Evolutionary conservation across 108 stramenopile species (phyloP), one percentile per base, ranked within the genome.

Genomic region (Poteriospumella lacustris): DNA sequence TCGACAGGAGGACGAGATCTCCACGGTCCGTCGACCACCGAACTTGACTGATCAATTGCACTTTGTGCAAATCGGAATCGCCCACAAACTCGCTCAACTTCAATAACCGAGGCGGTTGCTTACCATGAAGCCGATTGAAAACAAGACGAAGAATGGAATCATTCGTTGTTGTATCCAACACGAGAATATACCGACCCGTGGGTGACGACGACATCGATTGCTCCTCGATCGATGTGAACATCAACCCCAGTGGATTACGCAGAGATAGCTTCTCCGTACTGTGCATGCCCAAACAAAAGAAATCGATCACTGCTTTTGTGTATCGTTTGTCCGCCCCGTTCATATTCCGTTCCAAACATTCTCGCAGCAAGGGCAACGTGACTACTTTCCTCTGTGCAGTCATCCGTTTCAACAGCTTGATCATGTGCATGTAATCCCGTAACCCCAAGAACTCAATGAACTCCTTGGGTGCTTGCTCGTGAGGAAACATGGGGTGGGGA

Each of bases 1-100:
- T 78, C 56, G 69, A 79, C 2, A 85, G n/a, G 5, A 85, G 58
- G 9, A 72, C 78, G 41, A 78, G 72, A 34, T 85, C 43, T 2
- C 82, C 82, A 38, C 79, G 39, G 36, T 82, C 78, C 28, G 84
- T 78, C 39, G 84, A 52, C 47, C 47, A 52, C 19, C 47, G 47
- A 52, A 67, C 64, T 19, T 67, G 12, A 33, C 64, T 67, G 64
- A 67, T 67, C 12, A 67, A 12, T 15, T 67, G 12, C 9, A 67
- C 19, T 41, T 67, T 9, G 12, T 41, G 36, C 40, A 67, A 19
- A 15, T 9, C 36, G 12, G 39, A 9, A 41, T 67, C 64, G 39
- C 19, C 64, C 9, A 33, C 19, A 67, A 67, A 67, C 9, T 41
- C 39, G 40, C 64, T 67, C 40, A 67, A 41, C 40, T 33, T 12